Percentiles rank a stretch among this genome's conserved stretches.
Evolutionary conservation across 768 basidiomycete species (phyloP).

Genomic region (Gyrodon lividus): DNA sequence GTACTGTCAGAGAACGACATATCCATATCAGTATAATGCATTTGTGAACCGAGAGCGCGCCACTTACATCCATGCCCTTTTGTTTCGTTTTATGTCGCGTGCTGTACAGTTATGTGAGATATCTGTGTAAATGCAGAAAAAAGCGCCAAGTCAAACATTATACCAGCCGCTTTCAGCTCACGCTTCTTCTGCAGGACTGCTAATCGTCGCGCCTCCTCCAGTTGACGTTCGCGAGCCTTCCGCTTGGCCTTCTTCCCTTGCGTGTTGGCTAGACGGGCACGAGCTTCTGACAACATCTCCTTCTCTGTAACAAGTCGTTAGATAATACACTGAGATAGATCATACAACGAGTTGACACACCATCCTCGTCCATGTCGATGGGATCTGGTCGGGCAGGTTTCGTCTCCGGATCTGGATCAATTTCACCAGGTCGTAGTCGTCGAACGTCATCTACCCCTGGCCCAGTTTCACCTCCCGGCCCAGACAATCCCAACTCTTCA

Average conservation of each 20-base stretch:
- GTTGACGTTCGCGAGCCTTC: constrained; percentile 94
- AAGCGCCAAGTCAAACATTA: constrained; percentile 61
- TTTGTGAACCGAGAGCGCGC: not conserved
- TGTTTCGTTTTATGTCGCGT: constrained; percentile 94
- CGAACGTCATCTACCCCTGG: constrained; percentile 94
- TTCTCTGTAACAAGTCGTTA: constrained; percentile 60
- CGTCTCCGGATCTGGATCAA: constrained; percentile 98
- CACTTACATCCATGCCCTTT: constrained; percentile 93
- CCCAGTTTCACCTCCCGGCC: constrained; percentile 73
- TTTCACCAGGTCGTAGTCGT: constrained; percentile 89
- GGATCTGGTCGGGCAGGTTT: constrained; percentile 98
- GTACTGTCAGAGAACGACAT: constrained; percentile 53
- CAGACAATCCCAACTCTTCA: constrained; percentile 88
- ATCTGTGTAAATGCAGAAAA: not conserved
- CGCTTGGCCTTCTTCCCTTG: constrained; percentile 99
- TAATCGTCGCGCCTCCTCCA: constrained; percentile 92
- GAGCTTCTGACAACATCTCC: constrained; percentile 99
- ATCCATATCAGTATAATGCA: not conserved
- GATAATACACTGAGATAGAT: not conserved
- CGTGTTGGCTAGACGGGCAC: constrained; percentile 96
- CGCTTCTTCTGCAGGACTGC: constrained; percentile 97
- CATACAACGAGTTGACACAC: constrained; percentile 39
- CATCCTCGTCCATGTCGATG: constrained; percentile 99
- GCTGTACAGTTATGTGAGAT: constrained; percentile 36
- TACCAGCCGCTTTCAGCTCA: constrained; percentile 96